Percentiles rank a stretch among this genome's conserved stretches.
phyloP scores from a whole-genome alignment of 371 early-diverging fungal species.

The Apophysomyces elegans region DNA sequence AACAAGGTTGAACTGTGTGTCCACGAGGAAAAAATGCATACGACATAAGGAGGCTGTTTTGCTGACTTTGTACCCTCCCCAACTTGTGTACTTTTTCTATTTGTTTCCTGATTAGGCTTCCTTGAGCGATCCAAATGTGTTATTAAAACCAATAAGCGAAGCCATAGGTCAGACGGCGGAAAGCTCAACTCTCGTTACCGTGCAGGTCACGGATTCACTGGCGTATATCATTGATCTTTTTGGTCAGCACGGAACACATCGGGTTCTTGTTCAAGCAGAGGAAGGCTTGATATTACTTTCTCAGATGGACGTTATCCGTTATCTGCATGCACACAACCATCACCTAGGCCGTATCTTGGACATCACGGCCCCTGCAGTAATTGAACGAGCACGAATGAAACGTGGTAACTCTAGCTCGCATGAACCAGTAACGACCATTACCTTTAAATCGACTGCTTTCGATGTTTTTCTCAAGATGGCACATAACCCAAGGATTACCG shows the following conservation, averaged over 20 bases:
- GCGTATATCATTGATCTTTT: conserved; percentile 43
- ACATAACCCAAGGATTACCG: conserved; percentile 39
- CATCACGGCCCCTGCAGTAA: conserved; percentile 36
- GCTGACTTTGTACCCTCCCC: not conserved
- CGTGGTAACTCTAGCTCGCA: conserved; percentile 1
- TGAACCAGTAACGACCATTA: conserved; percentile 23
- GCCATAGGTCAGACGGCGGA: conserved; percentile 42
- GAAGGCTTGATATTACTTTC: conserved; percentile 51
- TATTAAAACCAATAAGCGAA: conserved; percentile 42
- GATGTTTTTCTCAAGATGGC: conserved; percentile 57
- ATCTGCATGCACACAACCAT: conserved; percentile 60
- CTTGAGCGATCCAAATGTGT: conserved; percentile 20
- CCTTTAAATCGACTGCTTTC: conserved; percentile 56
- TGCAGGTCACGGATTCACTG: conserved; percentile 43
- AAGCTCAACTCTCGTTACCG: conserved; percentile 43
- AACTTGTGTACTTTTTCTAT: not conserved
- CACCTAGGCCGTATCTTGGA: conserved; percentile 60
- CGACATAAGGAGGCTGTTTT: not conserved
- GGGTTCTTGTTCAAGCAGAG: conserved; percentile 53
- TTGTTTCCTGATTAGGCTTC: conserved; percentile 25
- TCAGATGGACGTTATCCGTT: conserved; percentile 65
- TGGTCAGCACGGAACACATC: conserved; percentile 50
- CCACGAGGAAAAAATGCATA: not conserved
- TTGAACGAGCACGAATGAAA: conserved; percentile 22
- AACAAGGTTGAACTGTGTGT: conserved; percentile 1